These are phyloP conservation scores for Trametes pubescens DNA, from an alignment of 1,284 basidiomycete species.

Conservation along the genomic window DNA sequence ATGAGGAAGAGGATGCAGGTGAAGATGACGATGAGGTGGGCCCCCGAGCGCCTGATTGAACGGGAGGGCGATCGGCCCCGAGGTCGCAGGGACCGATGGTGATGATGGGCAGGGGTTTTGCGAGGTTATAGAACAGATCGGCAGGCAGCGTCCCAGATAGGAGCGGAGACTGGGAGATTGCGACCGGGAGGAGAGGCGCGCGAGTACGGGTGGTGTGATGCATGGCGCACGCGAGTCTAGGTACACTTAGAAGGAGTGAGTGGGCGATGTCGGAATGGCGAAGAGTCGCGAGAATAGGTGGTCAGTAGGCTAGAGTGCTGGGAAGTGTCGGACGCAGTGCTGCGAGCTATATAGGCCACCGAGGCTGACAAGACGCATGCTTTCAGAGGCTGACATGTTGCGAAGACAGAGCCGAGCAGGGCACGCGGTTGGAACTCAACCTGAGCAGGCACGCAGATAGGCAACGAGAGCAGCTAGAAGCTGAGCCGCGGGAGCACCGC, in stretches of 20 bases:
- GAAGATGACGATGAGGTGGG: slow-evolving; percentile 13
- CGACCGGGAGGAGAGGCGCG: slow-evolving; percentile 38
- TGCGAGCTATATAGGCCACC: slow-evolving; percentile 15
- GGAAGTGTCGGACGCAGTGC: background rate
- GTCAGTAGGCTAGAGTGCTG: slow-evolving; percentile 30
- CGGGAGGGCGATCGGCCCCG: slow-evolving; percentile 17
- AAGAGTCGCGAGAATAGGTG: slow-evolving; percentile 17
- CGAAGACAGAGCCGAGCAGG: slow-evolving; percentile 15
- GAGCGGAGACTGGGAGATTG: slow-evolving; percentile 43
- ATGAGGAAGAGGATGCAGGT: slow-evolving; percentile 24
- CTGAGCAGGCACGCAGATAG: slow-evolving; percentile 6
- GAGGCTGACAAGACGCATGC: slow-evolving; percentile 10
- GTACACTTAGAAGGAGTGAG: slow-evolving; percentile 15
- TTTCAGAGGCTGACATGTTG: slow-evolving; percentile 8
- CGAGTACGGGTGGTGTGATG: slow-evolving; percentile 16
- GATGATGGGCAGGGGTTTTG: slow-evolving; percentile 24
- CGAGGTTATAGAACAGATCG: slow-evolving; percentile 35
- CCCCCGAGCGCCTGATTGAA: slow-evolving; percentile 5
- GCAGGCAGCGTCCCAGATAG: slow-evolving; percentile 38
- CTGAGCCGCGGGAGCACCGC: slow-evolving; percentile 1
- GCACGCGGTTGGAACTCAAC: slow-evolving; percentile 7
- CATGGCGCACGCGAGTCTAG: slow-evolving; percentile 16
- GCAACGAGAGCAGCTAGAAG: slow-evolving; percentile 11
- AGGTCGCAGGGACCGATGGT: slow-evolving; percentile 26
- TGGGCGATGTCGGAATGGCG: slow-evolving; percentile 1